Conservation (phyloP, 345 rosid genomes). For the Theobroma cacao region DNA sequence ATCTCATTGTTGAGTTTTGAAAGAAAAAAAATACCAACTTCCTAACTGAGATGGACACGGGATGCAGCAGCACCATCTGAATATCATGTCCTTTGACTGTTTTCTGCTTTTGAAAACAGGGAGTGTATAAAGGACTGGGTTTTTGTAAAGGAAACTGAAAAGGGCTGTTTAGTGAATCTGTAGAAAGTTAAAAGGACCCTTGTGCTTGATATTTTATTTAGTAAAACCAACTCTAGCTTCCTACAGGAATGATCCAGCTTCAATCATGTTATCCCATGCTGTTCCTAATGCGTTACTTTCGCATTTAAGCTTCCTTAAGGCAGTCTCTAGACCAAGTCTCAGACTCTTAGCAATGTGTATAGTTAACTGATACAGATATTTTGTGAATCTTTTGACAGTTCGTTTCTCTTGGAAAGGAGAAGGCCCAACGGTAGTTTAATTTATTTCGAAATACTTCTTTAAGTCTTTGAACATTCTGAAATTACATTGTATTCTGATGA, state of each 20-base stretch:
- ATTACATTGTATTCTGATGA: background rate
- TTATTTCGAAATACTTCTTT: background rate
- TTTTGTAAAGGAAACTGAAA: background rate
- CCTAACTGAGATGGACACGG: background rate
- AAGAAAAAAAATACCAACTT: background rate
- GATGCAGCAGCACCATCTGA: background rate
- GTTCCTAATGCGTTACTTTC: background rate
- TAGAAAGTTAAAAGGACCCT: background rate
- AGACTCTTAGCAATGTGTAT: background rate
- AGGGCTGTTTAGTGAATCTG: background rate
- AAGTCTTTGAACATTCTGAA: background rate
- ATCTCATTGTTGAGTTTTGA: background rate
- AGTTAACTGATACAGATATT: background rate
- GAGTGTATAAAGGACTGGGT: background rate
- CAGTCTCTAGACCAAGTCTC: background rate
- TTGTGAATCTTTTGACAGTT: slow-evolving; percentile 9
- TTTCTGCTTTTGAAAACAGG: background rate
- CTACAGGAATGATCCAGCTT: background rate
- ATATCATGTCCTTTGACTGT: background rate
- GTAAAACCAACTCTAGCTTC: background rate
- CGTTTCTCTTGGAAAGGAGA: background rate
- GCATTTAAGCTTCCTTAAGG: background rate
- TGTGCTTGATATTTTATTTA: background rate
- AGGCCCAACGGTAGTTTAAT: slow-evolving; percentile 20
- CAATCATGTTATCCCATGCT: background rate